Percentiles rank a stretch among this genome's conserved stretches.
These are phyloP conservation scores for Aspergillus sojae DNA, from an alignment of 2,329 filamentous ascomycete genomes.

Conservation along the genomic window DNA sequence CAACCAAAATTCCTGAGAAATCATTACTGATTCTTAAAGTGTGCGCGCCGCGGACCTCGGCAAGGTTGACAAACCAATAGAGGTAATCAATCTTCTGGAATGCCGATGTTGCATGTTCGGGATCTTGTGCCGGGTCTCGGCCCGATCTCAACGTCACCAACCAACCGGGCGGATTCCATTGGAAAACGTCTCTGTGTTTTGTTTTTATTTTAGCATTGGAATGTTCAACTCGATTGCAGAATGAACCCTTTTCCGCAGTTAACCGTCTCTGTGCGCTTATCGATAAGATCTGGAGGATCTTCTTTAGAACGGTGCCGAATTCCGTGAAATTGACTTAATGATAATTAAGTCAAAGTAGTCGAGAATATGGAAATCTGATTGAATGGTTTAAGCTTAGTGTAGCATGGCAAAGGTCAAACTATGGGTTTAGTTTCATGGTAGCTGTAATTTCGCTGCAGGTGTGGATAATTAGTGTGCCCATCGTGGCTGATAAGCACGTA, in stretches of 20 bases:
- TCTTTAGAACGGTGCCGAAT: not conserved
- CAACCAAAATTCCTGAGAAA: not conserved
- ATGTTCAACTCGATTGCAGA: fast-evolving
- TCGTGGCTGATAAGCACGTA: not conserved
- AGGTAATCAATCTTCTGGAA: not conserved
- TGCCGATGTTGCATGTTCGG: not conserved
- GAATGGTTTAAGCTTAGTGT: not conserved
- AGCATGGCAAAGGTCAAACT: not conserved
- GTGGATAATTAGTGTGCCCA: no score
- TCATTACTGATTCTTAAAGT: not conserved
- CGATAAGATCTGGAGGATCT: not conserved
- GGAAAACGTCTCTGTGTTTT: no score
- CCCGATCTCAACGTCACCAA: not conserved
- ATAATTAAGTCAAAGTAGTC: not conserved
- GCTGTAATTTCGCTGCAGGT: not conserved
- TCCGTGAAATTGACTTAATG: not conserved
- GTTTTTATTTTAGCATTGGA: no score
- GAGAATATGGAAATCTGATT: no score
- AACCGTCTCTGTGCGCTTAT: not conserved
- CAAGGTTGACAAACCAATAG: not conserved
- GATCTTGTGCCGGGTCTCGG: not conserved
- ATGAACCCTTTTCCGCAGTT: not conserved
- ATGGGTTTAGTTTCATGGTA: not conserved
- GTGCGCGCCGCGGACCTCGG: not conserved
- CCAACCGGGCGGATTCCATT: not conserved